Percentiles rank a stretch among this genome's conserved stretches.
phyloP scores from a whole-genome alignment of 2,329 filamentous ascomycete genomes.

The Sordariomycetes sp. region DNA sequence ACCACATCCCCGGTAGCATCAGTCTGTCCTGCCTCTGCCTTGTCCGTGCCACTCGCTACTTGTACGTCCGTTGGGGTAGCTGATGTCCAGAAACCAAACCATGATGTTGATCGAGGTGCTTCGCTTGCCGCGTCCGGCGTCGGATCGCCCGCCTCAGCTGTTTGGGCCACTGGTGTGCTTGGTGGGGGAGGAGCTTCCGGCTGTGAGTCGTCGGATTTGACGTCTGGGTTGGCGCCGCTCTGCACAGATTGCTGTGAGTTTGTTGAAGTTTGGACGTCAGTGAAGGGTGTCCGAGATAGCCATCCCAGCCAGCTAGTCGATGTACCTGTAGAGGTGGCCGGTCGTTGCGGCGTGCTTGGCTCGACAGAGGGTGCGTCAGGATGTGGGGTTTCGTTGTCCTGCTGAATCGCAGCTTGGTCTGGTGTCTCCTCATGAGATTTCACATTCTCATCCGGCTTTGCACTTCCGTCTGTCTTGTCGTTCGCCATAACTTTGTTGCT shows the following conservation, averaged over 20 bases:
- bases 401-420: neutral
- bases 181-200: conserved; percentile 6
- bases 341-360: neutral
- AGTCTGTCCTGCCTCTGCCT: conserved; percentile 1
- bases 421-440: neutral
- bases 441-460: neutral
- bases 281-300: conserved; percentile 26
- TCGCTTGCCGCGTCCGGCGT: conserved; percentile 2
- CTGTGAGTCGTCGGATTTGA: too few relatives aligned
- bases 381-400: neutral
- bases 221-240: too few relatives aligned
- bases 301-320: conserved; percentile 48
- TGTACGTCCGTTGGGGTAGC: neutral
- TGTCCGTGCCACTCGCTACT: too few relatives aligned
- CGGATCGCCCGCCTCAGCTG: conserved; percentile 6
- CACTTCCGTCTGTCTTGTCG: neutral
- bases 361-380: neutral
- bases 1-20: conserved; percentile 29
- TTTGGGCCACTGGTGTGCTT: conserved; percentile 7
- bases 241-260: too few relatives aligned
- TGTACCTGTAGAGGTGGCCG: conserved; percentile 11
- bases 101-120: conserved; percentile 1
- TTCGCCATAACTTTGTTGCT: neutral
- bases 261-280: conserved; percentile 9
- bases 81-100: conserved; percentile 2